A percentile compares a stretch with the other conserved stretches of the same genome.
These are phyloP conservation scores for Stentor roeselii DNA, from an alignment of 73 alveolate genomes.

Conservation along the genomic window DNA sequence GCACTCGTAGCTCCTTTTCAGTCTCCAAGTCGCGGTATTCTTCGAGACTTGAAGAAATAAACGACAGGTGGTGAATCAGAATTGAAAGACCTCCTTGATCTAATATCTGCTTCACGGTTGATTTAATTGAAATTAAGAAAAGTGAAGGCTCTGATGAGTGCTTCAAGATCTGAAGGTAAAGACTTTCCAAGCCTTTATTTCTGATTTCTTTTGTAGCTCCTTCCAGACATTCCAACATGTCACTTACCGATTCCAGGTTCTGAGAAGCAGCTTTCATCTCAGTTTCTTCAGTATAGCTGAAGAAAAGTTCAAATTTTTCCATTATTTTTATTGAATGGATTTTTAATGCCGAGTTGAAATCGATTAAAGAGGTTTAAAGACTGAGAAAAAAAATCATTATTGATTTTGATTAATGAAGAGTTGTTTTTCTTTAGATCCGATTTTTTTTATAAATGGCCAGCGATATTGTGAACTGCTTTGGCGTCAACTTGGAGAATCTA, in stretches of 20 bases:
- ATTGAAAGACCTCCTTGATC: constrained; percentile 15
- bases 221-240: constrained; percentile 24
- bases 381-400: too few relatives aligned
- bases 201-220: background rate
- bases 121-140: background rate
- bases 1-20: background rate
- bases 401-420: too few relatives aligned
- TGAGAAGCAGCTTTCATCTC: background rate
- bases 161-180: background rate
- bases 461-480: too few relatives aligned
- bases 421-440: too few relatives aligned
- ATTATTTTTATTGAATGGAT: too few relatives aligned
- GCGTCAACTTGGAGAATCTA: too few relatives aligned
- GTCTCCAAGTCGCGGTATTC: background rate
- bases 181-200: background rate
- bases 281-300: constrained; percentile 18
- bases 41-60: background rate
- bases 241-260: constrained; percentile 1
- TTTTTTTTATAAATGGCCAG: too few relatives aligned
- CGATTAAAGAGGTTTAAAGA: too few relatives aligned
- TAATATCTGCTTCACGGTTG: background rate
- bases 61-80: background rate
- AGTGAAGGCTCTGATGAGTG: too few relatives aligned
- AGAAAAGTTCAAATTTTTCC: constrained; percentile 10
- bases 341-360: too few relatives aligned